These are phyloP conservation scores for Lichtheimia hyalospora DNA, from an alignment of 371 early-diverging fungal species.

Conservation along the genomic window DNA sequence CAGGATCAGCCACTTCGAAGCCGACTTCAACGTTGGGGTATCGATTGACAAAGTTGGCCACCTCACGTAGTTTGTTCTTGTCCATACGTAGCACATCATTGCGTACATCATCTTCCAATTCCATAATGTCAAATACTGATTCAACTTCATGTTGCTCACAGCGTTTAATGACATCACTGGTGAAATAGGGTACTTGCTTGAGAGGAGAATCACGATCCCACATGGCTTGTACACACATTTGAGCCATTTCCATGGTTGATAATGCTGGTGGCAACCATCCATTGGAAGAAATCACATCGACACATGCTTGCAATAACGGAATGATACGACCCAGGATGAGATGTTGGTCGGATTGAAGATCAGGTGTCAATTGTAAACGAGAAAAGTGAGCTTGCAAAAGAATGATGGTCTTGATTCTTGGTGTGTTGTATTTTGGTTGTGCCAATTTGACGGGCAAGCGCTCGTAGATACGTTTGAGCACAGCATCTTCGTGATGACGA, in stretches of 20 bases:
- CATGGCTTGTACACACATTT: conserved; percentile 96
- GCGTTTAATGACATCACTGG: conserved; percentile 62
- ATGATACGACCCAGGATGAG: conserved; percentile 69
- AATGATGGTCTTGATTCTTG: conserved; percentile 88
- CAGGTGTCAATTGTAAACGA: conserved; percentile 86
- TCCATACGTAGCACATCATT: conserved; percentile 64
- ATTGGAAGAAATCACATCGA: conserved; percentile 92
- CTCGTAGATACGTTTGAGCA: conserved; percentile 79
- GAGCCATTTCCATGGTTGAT: conserved; percentile 93
- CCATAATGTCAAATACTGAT: conserved; percentile 91
- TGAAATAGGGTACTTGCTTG: conserved; percentile 90
- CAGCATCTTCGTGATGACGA: conserved; percentile 87
- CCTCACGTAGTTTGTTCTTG: conserved; percentile 69
- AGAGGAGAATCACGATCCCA: conserved; percentile 93
- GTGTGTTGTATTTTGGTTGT: conserved; percentile 68
- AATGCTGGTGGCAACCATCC: conserved; percentile 92
- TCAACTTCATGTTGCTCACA: conserved; percentile 71
- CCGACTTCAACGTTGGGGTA: conserved; percentile 92
- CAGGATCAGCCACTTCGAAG: conserved; percentile 66
- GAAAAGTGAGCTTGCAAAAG: conserved; percentile 95
- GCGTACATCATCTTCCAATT: conserved; percentile 90
- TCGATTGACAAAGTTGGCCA: conserved; percentile 88
- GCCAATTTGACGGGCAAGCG: conserved; percentile 77
- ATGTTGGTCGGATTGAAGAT: conserved; percentile 88
- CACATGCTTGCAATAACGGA: conserved; percentile 90